phyloP scores from a whole-genome alignment of 192 early-diverging fungal genomes.

The Umbelopsis sp. region DNA sequence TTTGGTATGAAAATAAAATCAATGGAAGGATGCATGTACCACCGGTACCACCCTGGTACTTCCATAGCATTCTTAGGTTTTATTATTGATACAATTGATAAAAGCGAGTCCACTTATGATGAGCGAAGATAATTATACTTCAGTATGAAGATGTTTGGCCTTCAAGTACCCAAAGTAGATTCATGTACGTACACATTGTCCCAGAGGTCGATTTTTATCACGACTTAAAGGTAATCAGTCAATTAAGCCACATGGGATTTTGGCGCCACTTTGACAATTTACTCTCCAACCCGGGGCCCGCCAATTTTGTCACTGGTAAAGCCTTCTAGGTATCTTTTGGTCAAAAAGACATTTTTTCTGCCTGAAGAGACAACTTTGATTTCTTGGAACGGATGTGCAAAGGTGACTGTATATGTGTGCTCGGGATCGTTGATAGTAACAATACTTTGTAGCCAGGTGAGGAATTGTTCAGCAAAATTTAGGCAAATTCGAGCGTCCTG shows the following conservation, averaged over 20 bases:
- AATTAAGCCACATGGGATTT: not conserved
- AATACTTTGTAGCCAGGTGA: constrained; percentile 49
- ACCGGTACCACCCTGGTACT: too few relatives aligned
- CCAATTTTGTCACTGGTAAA: constrained; percentile 29
- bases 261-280: not conserved
- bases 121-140: too few relatives aligned
- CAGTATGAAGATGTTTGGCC: too few relatives aligned
- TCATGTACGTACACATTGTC: too few relatives aligned
- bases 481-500: constrained; percentile 81
- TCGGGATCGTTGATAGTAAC: constrained; percentile 49
- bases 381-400: constrained; percentile 45
- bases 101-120: too few relatives aligned
- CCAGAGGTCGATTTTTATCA: too few relatives aligned
- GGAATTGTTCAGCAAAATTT: constrained; percentile 74
- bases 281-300: constrained; percentile 22
- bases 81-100: too few relatives aligned
- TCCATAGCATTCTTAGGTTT: too few relatives aligned
- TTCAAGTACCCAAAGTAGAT: too few relatives aligned
- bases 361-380: constrained; percentile 40
- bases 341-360: constrained; percentile 41
- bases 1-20: too few relatives aligned
- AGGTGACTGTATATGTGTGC: constrained; percentile 47
- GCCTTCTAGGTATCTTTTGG: constrained; percentile 45
- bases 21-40: too few relatives aligned
- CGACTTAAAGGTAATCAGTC: too few relatives aligned